phyloP scores from a whole-genome alignment of 106 monocot species.

The Amphibolis antarctica region DNA sequence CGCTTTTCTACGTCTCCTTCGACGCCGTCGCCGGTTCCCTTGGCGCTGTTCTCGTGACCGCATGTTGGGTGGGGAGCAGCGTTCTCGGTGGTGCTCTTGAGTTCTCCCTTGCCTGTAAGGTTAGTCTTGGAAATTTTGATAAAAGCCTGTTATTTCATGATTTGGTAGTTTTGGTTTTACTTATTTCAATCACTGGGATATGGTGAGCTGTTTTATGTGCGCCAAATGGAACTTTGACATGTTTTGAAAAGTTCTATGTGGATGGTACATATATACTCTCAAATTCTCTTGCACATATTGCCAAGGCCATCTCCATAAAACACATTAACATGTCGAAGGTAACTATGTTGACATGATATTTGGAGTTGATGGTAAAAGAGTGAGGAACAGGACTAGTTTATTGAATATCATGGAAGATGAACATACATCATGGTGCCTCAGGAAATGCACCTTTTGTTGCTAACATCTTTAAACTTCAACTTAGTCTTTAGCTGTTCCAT shows the following conservation, averaged over 20 bases:
- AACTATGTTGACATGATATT: neutral
- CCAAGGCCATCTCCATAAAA: too few species aligned
- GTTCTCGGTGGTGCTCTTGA: conserved; percentile 5
- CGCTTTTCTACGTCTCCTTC: conserved; percentile 6
- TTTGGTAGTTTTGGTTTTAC: neutral
- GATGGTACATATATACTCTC: too few species aligned
- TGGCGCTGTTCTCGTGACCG: conserved; percentile 1
- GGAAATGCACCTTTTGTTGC: too few species aligned
- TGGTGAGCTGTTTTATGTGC: too few species aligned
- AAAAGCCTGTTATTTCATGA: neutral
- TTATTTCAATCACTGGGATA: neutral
- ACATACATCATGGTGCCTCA: too few species aligned
- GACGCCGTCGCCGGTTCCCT: conserved; percentile 9
- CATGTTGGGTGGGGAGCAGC: conserved; percentile 23
- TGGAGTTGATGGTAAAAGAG: neutral
- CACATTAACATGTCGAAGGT: too few species aligned
- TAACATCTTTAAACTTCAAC: too few species aligned
- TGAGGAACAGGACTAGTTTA: neutral
- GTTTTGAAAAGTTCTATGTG: too few species aligned
- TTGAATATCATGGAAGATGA: neutral
- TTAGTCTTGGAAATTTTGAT: neutral
- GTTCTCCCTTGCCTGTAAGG: conserved; percentile 14
- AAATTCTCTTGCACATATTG: too few species aligned
- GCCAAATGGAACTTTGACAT: too few species aligned
- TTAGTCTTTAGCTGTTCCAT: too few species aligned